Base-by-base conservation (phyloP, 306 rosid genomes). In the Trichosanthes cucumerina region DNA sequence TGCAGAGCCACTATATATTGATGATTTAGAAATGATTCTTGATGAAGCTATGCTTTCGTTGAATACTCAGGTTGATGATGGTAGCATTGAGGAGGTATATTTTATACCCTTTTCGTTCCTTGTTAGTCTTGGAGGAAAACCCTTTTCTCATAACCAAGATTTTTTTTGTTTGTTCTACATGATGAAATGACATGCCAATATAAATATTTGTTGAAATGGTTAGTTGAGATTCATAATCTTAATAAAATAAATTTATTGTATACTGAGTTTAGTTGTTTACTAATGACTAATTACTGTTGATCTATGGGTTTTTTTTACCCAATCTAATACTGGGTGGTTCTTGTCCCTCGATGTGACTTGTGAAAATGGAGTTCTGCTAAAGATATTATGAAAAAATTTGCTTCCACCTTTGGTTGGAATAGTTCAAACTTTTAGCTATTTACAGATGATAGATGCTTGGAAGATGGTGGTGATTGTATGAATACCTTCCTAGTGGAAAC, bases 61-160 rank as follows among this genome's bases (percentile, higher is more conserved):
- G 79, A 88, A 82, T 76, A 75, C 90, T 9, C 74, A 58, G 83
- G 86, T 82, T 31, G 91, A 91, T 0, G 97, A 91, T 78, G 96
- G 96, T 50, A 90, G 93, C 80, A 10, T 86, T 68, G 93, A 90
- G 80, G 96, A 93, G 96, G 98, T 76, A 79, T 43, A 13, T 38
- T 56, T 34, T 12, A 57, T 54, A 11, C 46, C 9, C 10, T 15
- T 56, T 9, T 56, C 18, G 6, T 14, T 57, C 36, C 21, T 57
- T n/a, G 21, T 53, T 39, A 14, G 36, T 34, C 65, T 34, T 38
- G 13, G 33, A 7, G 12, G 63, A 49, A 66, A 19, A 3, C 75
- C 2, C 5, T 9, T 73, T 18, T 52, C 38, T 49, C 9, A 14
- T 74, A 44, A 26, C 52, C 14, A 47, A 13, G 23, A 28, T 28